These are phyloP conservation scores for Thozetella sp. DNA, from an alignment of 495 filamentous ascomycete species.

Conservation along the genomic window DNA sequence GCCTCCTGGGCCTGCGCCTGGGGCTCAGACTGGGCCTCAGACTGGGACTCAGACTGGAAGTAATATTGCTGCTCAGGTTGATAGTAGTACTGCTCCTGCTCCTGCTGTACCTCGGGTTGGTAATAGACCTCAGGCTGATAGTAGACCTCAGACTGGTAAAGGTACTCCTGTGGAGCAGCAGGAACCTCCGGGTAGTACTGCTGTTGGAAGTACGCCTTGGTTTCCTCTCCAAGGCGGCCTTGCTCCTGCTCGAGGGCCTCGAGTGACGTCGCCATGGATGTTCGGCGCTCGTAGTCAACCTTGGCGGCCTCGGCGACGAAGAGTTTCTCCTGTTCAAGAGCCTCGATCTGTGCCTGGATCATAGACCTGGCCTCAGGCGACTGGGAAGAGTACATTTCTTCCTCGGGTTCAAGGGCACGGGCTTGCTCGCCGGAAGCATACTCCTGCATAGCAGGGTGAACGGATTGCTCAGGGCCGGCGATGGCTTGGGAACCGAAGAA, in stretches of 20 bases:
- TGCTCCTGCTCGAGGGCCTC: background rate
- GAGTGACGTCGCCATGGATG: conserved; percentile 6
- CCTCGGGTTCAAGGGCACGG: conserved; percentile 10
- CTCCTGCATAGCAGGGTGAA: conserved; percentile 28
- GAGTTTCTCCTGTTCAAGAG: conserved; percentile 31
- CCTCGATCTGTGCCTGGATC: conserved; percentile 33
- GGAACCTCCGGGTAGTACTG: too few relatives aligned
- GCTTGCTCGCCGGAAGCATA: conserved; percentile 16
- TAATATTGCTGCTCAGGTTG: background rate
- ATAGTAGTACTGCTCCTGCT: too few relatives aligned
- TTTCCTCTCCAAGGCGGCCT: too few relatives aligned
- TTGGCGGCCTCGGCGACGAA: conserved; percentile 22
- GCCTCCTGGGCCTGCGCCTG: background rate
- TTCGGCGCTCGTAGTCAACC: conserved; percentile 17
- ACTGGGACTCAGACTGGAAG: background rate
- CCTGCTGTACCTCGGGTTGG: background rate
- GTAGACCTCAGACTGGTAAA: too few relatives aligned
- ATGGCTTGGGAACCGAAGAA: conserved; percentile 37
- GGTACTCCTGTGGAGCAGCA: too few relatives aligned
- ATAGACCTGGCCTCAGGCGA: conserved; percentile 4
- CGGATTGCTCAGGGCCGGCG: conserved; percentile 20
- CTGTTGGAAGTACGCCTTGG: too few relatives aligned
- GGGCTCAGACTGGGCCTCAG: background rate
- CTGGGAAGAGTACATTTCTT: background rate
- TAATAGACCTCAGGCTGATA: background rate